phyloP scores from a whole-genome alignment of 2,329 filamentous ascomycete species.

The Monosporascus sp. region DNA sequence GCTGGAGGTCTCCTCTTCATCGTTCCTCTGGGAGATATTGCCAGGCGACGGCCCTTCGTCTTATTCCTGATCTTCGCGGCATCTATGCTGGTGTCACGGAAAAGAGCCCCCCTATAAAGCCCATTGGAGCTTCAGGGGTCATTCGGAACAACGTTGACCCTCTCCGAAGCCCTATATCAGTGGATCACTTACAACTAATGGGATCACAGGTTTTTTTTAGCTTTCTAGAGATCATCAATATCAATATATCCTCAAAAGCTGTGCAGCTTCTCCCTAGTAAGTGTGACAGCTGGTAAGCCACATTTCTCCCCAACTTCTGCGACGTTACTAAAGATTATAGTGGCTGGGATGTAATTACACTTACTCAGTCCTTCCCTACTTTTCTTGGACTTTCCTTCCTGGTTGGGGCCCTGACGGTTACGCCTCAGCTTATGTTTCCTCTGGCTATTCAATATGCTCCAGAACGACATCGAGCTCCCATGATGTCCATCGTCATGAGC shows the following conservation, averaged over 20 bases:
- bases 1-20: slow-evolving; percentile 68
- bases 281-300: no score
- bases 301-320: background rate
- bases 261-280: no score
- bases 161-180: no score
- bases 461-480: slow-evolving; percentile 58
- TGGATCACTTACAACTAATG: no score
- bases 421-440: slow-evolving; percentile 74
- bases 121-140: no score
- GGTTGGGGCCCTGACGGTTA: slow-evolving; percentile 72
- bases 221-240: no score
- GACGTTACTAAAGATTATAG: slow-evolving; percentile 17
- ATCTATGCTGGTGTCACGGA: no score
- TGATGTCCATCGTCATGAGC: slow-evolving; percentile 68
- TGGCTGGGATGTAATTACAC: slow-evolving; percentile 68
- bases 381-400: slow-evolving; percentile 70
- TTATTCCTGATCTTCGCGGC: slow-evolving; percentile 63
- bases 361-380: slow-evolving; percentile 57
- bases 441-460: slow-evolving; percentile 75
- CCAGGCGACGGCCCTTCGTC: slow-evolving; percentile 65
- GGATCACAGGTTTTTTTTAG: no score
- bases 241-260: no score
- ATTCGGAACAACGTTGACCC: no score
- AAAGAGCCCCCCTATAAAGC: no score
- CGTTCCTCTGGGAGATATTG: slow-evolving; percentile 68